Evolutionary conservation across 148 eudicot species (phyloP).

Genomic region (Chenopodium formosanum): DNA sequence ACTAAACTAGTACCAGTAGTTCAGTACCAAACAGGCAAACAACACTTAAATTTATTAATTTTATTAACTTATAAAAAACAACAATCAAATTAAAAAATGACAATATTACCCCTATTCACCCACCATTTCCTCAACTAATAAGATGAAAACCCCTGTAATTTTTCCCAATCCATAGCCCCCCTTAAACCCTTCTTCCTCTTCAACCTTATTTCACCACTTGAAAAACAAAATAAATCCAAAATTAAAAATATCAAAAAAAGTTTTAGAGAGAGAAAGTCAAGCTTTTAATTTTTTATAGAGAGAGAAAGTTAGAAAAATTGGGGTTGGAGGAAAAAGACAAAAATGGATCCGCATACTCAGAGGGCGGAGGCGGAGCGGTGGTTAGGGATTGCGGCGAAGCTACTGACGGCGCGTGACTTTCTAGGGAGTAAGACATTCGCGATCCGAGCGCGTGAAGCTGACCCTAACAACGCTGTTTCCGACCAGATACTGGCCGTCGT

Average conservation of each 20-base stretch:
- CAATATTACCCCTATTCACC: constrained; percentile 7
- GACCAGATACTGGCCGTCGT: constrained; percentile 73
- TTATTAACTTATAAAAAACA: neutral
- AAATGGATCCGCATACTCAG: constrained; percentile 53
- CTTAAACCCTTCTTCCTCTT: constrained; percentile 2
- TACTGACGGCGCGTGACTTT: constrained; percentile 63
- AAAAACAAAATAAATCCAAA: neutral
- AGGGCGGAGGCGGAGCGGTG: constrained; percentile 77
- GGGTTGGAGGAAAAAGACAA: neutral
- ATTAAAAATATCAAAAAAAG: neutral
- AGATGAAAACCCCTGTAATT: constrained; percentile 5
- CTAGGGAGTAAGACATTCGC: constrained; percentile 72
- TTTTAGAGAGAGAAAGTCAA: constrained; percentile 5
- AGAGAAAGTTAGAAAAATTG: constrained; percentile 14
- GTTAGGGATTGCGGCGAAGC: constrained; percentile 76
- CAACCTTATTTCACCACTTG: neutral
- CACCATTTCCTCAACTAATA: neutral
- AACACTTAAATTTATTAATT: too few relatives aligned
- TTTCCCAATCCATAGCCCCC: neutral
- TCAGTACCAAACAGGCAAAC: too few relatives aligned
- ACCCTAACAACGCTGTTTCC: constrained; percentile 58
- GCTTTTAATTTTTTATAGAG: neutral
- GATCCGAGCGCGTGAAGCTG: constrained; percentile 74
- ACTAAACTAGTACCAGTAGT: neutral
- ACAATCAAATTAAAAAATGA: neutral